Evolutionary conservation across 129 eudicot genomes (phyloP).

Genomic region (Flaveria robusta): DNA sequence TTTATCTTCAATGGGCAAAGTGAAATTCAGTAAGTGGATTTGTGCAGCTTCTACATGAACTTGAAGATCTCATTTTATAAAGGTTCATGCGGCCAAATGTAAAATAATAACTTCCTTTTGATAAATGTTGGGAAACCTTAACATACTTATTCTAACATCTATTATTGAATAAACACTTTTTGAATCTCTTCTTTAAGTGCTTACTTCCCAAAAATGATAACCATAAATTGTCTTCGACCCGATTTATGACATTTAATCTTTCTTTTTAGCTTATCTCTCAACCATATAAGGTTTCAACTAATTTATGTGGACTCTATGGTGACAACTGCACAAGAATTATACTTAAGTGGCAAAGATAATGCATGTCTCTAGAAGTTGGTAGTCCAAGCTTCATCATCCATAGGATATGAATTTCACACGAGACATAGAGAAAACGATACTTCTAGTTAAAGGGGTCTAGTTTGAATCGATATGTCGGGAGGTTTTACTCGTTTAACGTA

Average conservation of each 20-base stretch:
- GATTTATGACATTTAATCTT: background rate
- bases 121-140: too few relatives aligned
- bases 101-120: background rate
- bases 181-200: background rate
- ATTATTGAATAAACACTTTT: background rate
- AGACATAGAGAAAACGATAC: too few relatives aligned
- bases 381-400: background rate
- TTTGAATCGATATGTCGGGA: too few relatives aligned
- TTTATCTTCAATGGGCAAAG: too few relatives aligned
- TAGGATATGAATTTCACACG: too few relatives aligned
- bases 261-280: background rate
- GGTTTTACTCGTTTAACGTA: too few relatives aligned
- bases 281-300: background rate
- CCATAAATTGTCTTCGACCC: background rate
- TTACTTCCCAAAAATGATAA: background rate
- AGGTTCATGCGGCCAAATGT: background rate
- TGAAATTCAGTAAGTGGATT: conserved; percentile 20
- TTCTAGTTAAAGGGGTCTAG: too few relatives aligned
- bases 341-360: background rate
- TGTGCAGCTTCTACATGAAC: conserved; percentile 1
- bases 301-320: conserved; percentile 10
- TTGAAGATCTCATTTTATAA: background rate
- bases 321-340: background rate
- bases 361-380: background rate
- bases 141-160: background rate